Evolutionary conservation across 2,329 filamentous ascomycete genomes (phyloP).

Genomic region (Cladosporium phlei): DNA sequence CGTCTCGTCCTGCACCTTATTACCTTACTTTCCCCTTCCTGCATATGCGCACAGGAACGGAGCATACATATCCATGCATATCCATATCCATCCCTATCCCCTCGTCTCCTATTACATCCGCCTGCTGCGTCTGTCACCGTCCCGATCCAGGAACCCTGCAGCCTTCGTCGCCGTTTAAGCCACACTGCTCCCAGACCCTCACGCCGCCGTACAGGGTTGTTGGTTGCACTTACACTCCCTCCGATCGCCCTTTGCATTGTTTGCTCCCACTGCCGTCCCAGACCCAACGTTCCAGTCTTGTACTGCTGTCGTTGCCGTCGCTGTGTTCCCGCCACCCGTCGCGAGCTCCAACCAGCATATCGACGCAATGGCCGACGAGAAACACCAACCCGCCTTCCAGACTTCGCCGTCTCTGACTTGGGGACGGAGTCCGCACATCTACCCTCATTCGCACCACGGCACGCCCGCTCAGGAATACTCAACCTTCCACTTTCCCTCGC

Average conservation of each 20-base stretch:
- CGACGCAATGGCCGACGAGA: conserved; percentile 30
- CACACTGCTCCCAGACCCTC: conserved; percentile 5
- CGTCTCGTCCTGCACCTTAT: conserved; percentile 13
- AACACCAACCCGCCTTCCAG: conserved; percentile 24
- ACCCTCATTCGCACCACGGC: conserved; percentile 57
- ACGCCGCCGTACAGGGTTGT: conserved; percentile 7
- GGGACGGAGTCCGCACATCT: conserved; percentile 28
- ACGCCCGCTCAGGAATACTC: conserved; percentile 67
- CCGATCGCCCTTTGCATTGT: conserved; percentile 9
- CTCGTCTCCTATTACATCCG: conserved; percentile 12
- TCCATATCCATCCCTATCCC: conserved; percentile 1
- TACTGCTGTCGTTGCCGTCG: neutral
- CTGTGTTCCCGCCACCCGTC: conserved; percentile 11
- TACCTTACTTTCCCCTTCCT: conserved; percentile 11
- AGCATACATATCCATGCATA: no score
- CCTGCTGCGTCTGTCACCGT: conserved; percentile 9
- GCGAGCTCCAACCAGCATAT: conserved; percentile 6
- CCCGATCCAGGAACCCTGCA: conserved; percentile 12
- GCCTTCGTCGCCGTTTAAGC: conserved; percentile 6
- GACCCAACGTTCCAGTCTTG: no score
- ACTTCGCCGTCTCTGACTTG: conserved; percentile 26
- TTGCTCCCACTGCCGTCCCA: no score
- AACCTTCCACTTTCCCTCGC: conserved; percentile 58
- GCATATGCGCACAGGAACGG: conserved; percentile 12
- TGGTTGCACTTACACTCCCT: conserved; percentile 11